These are phyloP conservation scores for Pilaira anomala DNA, from an alignment of 192 early-diverging fungal species.

Conservation along the genomic window DNA sequence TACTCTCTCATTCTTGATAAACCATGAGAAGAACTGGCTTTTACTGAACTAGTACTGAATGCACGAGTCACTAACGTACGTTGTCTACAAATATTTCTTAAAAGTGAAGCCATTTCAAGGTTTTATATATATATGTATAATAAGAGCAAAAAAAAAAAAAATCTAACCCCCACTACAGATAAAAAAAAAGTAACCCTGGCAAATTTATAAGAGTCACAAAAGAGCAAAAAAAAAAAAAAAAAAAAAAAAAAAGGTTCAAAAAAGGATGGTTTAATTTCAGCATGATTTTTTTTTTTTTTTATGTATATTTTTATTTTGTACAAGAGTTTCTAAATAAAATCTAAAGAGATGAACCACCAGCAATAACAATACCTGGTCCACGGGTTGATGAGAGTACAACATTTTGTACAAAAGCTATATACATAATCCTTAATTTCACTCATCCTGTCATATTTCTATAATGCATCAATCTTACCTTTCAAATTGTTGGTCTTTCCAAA, in stretches of 20 bases:
- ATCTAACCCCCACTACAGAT: not conserved
- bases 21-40: slow-evolving; percentile 30
- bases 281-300: not conserved
- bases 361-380: slow-evolving; percentile 63
- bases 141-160: not conserved
- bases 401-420: slow-evolving; percentile 54
- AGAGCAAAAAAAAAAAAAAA: no score
- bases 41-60: not conserved
- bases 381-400: slow-evolving; percentile 66
- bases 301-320: not conserved
- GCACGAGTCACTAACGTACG: not conserved
- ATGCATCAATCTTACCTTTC: slow-evolving; percentile 40
- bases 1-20: slow-evolving; percentile 46
- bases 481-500: slow-evolving; percentile 53
- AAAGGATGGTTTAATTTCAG: no score
- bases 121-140: not conserved
- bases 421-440: not conserved
- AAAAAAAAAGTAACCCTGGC: not conserved
- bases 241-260: no score
- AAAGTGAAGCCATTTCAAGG: slow-evolving; percentile 10
- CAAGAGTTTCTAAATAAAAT: not conserved
- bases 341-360: slow-evolving; percentile 41
- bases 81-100: slow-evolving; percentile 9
- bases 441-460: not conserved
- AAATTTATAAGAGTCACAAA: not conserved